Conservation (phyloP, 2,329 filamentous ascomycete species). For the Erysiphe neolycopersici region DNA sequence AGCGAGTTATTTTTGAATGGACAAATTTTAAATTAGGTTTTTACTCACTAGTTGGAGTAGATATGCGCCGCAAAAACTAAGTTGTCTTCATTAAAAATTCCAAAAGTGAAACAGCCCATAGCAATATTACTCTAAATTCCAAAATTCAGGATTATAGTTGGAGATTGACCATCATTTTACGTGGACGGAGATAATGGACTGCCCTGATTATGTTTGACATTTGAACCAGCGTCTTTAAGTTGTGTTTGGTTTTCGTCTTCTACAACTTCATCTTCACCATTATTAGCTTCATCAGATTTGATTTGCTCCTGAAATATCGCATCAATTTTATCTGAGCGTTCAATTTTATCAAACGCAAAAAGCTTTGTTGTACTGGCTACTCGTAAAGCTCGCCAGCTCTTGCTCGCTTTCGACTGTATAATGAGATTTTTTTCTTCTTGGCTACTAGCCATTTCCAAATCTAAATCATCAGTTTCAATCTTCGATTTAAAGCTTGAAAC, state of each 20-base stretch:
- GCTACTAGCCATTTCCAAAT: conserved; percentile 55
- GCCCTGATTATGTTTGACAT: neutral
- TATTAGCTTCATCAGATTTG: conserved; percentile 14
- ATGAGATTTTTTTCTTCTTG: conserved; percentile 28
- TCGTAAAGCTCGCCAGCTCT: conserved; percentile 70
- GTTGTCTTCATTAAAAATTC: too few species aligned
- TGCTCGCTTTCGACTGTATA: conserved; percentile 54
- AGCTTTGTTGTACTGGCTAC: conserved; percentile 51
- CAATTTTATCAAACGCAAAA: conserved; percentile 61
- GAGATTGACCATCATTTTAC: neutral
- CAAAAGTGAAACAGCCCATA: too few species aligned
- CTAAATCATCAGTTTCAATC: conserved; percentile 58
- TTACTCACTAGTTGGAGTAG: too few species aligned
- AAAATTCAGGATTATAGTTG: too few species aligned
- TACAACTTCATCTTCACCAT: conserved; percentile 15
- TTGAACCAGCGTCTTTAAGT: conserved; percentile 22
- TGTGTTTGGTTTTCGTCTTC: conserved; percentile 13
- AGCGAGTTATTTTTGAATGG: too few species aligned
- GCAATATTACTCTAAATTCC: too few species aligned
- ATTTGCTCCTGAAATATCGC: conserved; percentile 24
- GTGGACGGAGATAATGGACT: neutral
- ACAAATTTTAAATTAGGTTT: too few species aligned
- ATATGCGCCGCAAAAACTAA: too few species aligned
- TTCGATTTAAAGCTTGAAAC: conserved; percentile 43
- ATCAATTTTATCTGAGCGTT: conserved; percentile 48